phyloP scores from a whole-genome alignment of 129 eudicot species.

The carrot (Daucus carota) region DNA sequence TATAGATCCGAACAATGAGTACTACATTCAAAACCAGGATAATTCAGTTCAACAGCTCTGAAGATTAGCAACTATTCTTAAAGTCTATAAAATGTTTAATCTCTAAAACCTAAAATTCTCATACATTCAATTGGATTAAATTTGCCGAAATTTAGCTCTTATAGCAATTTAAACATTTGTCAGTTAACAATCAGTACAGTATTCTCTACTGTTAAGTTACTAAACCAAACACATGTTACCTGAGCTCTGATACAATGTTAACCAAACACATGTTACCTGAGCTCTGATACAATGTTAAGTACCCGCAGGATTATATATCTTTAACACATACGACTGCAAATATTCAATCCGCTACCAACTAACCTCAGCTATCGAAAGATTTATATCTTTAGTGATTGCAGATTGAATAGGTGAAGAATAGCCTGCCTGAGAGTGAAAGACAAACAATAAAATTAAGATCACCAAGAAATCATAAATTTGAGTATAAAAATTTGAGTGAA shows the following conservation, averaged over 20 bases:
- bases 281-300: neutral
- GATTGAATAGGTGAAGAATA: constrained; percentile 83
- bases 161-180: neutral
- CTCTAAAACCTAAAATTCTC: neutral
- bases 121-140: neutral
- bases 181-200: neutral
- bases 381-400: constrained; percentile 57
- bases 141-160: neutral
- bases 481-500: neutral
- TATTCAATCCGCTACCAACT: too few species aligned
- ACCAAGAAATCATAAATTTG: neutral
- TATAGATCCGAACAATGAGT: constrained; percentile 47
- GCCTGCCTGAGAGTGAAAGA: constrained; percentile 53
- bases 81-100: neutral
- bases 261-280: neutral
- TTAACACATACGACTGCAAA: neutral
- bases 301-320: neutral
- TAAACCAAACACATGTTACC: neutral
- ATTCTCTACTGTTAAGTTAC: neutral
- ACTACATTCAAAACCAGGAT: constrained; percentile 23
- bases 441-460: neutral
- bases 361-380: constrained; percentile 70
- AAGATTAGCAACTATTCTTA: neutral
- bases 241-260: neutral
- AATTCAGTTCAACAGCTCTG: neutral